phyloP scores from a whole-genome alignment of 2,329 filamentous ascomycete species.

The Ophiostoma triangulosporum region DNA sequence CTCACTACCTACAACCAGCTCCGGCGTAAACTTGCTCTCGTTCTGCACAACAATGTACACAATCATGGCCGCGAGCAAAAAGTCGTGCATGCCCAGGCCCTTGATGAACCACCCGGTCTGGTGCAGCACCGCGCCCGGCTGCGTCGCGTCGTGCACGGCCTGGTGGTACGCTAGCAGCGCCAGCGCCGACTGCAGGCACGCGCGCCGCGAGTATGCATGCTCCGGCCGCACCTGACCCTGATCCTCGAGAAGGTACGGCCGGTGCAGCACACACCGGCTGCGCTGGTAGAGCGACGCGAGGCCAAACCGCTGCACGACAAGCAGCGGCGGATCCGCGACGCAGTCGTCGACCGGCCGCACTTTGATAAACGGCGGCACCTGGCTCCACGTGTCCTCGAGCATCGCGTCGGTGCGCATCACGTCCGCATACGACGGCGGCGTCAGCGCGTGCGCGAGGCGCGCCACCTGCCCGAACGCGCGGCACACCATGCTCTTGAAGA shows the following conservation, averaged over 20 bases:
- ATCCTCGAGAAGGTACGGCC: constrained; percentile 35
- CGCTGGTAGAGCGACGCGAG: constrained; percentile 40
- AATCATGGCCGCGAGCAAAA: constrained; percentile 47
- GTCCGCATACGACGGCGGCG: constrained; percentile 33
- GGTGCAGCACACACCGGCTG: constrained; percentile 40
- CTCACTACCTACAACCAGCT: constrained; percentile 10
- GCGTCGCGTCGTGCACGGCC: constrained; percentile 32
- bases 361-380: constrained; percentile 34
- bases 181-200: constrained; percentile 36
- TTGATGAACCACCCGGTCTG: constrained; percentile 43
- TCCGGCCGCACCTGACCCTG: constrained; percentile 25
- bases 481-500: constrained; percentile 35
- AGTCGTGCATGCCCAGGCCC: constrained; percentile 46
- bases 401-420: constrained; percentile 33
- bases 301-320: constrained; percentile 40
- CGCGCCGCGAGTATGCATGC: constrained; percentile 37
- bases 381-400: constrained; percentile 31
- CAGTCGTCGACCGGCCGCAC: constrained; percentile 34
- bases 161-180: constrained; percentile 34
- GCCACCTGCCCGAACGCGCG: constrained; percentile 37
- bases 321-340: constrained; percentile 32
- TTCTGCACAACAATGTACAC: constrained; percentile 39
- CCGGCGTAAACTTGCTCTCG: constrained; percentile 17
- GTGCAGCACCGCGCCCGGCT: constrained; percentile 39
- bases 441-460: constrained; percentile 34